These are phyloP conservation scores for Ustilago curta DNA, from an alignment of 1,284 basidiomycete genomes.

Conservation along the genomic window DNA sequence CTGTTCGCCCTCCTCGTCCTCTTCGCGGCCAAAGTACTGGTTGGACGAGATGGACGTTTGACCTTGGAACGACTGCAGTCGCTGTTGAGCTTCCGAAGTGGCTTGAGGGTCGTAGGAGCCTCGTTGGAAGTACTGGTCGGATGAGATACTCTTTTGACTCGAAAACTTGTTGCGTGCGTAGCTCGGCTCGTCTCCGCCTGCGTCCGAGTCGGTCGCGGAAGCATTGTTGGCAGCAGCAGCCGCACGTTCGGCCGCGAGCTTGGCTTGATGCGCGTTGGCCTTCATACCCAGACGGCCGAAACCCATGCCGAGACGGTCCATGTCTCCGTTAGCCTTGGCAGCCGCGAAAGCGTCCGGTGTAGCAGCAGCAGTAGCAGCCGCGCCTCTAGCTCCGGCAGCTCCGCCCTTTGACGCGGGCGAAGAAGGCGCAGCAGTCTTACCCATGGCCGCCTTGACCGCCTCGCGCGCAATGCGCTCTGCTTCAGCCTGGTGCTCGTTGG, in stretches of 20 bases:
- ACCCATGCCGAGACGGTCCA: conserved; percentile 80
- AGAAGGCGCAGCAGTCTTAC: conserved; percentile 26
- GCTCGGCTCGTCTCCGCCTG: conserved; percentile 73
- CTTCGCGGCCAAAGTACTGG: conserved; percentile 82
- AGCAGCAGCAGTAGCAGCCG: conserved; percentile 21
- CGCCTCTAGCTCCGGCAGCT: conserved; percentile 17
- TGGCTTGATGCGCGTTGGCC: conserved; percentile 52
- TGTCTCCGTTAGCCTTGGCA: conserved; percentile 72
- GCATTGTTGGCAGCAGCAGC: conserved; percentile 51
- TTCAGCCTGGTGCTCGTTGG: conserved; percentile 49
- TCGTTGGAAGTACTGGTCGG: conserved; percentile 96
- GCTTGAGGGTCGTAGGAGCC: conserved; percentile 84
- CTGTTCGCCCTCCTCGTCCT: conserved; percentile 76
- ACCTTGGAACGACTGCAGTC: conserved; percentile 87
- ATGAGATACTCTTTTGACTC: conserved; percentile 86
- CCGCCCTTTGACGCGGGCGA: conserved; percentile 20
- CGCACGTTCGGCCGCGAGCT: conserved; percentile 47
- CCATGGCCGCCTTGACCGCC: conserved; percentile 52
- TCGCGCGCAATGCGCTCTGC: conserved; percentile 57
- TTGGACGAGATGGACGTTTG: conserved; percentile 90
- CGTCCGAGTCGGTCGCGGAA: conserved; percentile 27
- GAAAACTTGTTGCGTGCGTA: conserved; percentile 92
- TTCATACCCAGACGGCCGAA: conserved; percentile 80
- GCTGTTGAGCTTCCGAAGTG: conserved; percentile 80
- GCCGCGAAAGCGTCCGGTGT: conserved; percentile 53